These are phyloP conservation scores for Aschersonia sp. DNA, from an alignment of 2,329 filamentous ascomycete species.

Conservation along the genomic window DNA sequence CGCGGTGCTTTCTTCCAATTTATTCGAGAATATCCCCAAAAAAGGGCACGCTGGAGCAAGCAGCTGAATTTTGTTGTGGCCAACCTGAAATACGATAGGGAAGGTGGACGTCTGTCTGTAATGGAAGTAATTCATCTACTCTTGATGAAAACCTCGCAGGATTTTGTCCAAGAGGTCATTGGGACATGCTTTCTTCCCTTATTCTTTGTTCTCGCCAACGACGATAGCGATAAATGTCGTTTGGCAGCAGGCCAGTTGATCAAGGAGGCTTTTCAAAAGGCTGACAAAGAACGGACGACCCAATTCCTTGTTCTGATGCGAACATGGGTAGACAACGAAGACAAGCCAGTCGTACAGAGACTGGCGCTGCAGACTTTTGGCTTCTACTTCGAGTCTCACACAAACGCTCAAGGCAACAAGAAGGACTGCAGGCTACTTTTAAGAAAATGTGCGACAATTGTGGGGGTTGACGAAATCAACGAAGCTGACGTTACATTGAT, in stretches of 20 bases:
- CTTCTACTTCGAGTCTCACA: slow-evolving; percentile 64
- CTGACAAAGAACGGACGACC: slow-evolving; percentile 56
- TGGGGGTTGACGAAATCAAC: slow-evolving; percentile 38
- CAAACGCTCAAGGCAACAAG: slow-evolving; percentile 41
- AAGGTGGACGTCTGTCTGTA: slow-evolving; percentile 79
- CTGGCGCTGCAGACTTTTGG: slow-evolving; percentile 70
- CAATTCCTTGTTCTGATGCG: slow-evolving; percentile 59
- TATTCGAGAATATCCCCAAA: slow-evolving; percentile 85
- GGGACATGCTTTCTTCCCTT: slow-evolving; percentile 75
- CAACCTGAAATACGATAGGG: slow-evolving; percentile 81
- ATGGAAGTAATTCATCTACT: slow-evolving; percentile 84
- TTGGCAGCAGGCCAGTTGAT: slow-evolving; percentile 68
- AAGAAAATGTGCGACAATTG: slow-evolving; percentile 34
- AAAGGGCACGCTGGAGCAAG: slow-evolving; percentile 75
- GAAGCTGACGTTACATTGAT: slow-evolving; percentile 56
- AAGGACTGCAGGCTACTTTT: slow-evolving; percentile 55
- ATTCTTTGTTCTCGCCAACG: slow-evolving; percentile 74
- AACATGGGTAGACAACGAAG: slow-evolving; percentile 62
- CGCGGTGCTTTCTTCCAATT: slow-evolving; percentile 90
- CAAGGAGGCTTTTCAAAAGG: slow-evolving; percentile 65
- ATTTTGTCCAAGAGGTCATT: slow-evolving; percentile 70
- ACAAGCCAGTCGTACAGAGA: slow-evolving; percentile 55
- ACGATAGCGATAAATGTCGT: slow-evolving; percentile 74
- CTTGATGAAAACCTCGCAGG: slow-evolving; percentile 71
- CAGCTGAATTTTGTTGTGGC: slow-evolving; percentile 80